A percentile compares a stretch with the other conserved stretches of the same genome.
Conservation (phyloP, 257 asterid genomes). For the Forsythia viridissima region DNA sequence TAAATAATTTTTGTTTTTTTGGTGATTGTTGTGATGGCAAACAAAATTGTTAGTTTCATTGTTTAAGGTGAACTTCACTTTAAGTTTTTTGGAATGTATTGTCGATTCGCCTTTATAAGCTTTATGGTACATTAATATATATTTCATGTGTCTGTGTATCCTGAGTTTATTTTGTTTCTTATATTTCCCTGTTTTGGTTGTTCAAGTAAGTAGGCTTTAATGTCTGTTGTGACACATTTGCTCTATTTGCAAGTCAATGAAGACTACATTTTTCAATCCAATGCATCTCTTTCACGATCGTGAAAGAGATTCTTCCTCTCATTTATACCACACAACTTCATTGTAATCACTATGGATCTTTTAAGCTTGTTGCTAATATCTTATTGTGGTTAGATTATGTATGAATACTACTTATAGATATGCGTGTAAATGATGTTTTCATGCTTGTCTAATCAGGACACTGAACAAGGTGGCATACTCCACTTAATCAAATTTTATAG, state of each 20-base stretch:
- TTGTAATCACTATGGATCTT: not conserved
- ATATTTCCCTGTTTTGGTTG: not conserved
- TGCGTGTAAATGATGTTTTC: conserved; percentile 26
- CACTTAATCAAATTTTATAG: conserved; percentile 87
- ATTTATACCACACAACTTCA: not conserved
- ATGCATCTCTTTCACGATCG: conserved; percentile 8
- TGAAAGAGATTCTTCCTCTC: conserved; percentile 1
- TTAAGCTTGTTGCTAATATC: not conserved
- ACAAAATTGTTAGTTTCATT: not conserved
- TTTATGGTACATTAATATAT: not conserved
- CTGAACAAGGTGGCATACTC: conserved; percentile 88
- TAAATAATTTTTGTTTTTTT: not conserved
- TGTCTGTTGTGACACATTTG: not conserved
- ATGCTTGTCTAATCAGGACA: conserved; percentile 58
- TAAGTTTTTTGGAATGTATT: not conserved
- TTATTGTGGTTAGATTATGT: conserved; percentile 22
- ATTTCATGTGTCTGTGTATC: not conserved
- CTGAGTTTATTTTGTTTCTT: not conserved
- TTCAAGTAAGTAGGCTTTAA: not conserved
- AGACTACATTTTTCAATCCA: no score
- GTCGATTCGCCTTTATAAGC: not conserved
- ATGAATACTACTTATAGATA: conserved; percentile 13
- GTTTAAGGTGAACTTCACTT: not conserved
- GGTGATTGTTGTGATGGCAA: conserved; percentile 1
- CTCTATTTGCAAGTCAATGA: not conserved